A percentile compares a stretch with the other conserved stretches of the same genome.
phyloP scores from a whole-genome alignment of 768 basidiomycete species.

The Lyophyllum shimeji region DNA sequence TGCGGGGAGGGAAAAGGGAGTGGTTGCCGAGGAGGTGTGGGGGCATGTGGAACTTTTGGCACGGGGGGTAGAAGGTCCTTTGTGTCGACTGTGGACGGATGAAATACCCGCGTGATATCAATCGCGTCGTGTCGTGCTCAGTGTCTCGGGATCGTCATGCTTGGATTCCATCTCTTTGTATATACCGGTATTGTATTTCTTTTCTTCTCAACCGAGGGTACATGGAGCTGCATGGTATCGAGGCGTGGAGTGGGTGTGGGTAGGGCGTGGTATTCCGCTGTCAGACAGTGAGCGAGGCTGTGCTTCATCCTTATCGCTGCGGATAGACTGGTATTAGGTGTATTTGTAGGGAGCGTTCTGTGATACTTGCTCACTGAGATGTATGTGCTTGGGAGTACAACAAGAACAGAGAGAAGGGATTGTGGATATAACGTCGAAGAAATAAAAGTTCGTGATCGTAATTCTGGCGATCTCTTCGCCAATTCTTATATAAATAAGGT shows the following conservation, averaged over 20 bases:
- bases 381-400: conserved; percentile 8
- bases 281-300: background rate
- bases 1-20: conserved; percentile 50
- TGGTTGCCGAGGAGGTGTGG: conserved; percentile 60
- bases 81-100: conserved; percentile 54
- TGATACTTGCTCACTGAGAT: background rate
- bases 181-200: background rate
- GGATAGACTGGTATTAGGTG: background rate
- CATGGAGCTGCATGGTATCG: too few relatives aligned
- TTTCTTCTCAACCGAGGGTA: too few relatives aligned
- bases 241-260: too few relatives aligned
- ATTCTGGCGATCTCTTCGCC: background rate
- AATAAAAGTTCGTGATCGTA: conserved; percentile 16
- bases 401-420: conserved; percentile 11
- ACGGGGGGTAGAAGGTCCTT: conserved; percentile 35
- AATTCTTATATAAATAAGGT: conserved; percentile 7
- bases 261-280: background rate
- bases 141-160: background rate
- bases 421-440: background rate
- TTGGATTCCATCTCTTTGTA: background rate
- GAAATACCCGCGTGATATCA: conserved; percentile 8
- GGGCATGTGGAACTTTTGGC: conserved; percentile 41
- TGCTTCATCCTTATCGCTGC: background rate
- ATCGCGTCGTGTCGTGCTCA: background rate
- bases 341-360: conserved; percentile 1